A percentile compares a stretch with the other conserved stretches of the same genome.
Conservation (phyloP, 2,329 filamentous ascomycete genomes). For the Fusarium sp. region DNA sequence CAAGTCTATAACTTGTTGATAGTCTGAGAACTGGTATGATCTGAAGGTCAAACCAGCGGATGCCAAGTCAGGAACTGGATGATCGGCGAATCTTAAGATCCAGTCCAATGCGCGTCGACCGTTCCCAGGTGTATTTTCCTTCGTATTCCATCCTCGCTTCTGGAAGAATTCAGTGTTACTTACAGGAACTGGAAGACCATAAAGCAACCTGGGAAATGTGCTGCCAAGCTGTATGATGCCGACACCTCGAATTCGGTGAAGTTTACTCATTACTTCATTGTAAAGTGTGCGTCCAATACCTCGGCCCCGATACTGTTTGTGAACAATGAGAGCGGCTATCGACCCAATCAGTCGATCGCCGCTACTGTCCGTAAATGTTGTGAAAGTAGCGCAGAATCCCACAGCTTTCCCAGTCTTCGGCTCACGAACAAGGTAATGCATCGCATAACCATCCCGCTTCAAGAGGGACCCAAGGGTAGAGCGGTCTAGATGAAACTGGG, state of each 20-base stretch:
- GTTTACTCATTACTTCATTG: conserved; percentile 62
- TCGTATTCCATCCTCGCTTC: conserved; percentile 66
- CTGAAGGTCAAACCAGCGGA: conserved; percentile 60
- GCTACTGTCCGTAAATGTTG: conserved; percentile 67
- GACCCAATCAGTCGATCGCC: conserved; percentile 68
- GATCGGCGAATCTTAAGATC: conserved; percentile 65
- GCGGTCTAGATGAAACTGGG: conserved; percentile 61
- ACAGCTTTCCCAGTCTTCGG: conserved; percentile 58
- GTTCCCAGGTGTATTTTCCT: conserved; percentile 59
- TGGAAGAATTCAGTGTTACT: conserved; percentile 65
- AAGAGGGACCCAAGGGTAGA: conserved; percentile 62
- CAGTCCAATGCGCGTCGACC: conserved; percentile 67
- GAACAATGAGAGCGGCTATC: conserved; percentile 67
- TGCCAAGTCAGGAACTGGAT: conserved; percentile 58
- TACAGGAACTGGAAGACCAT: conserved; percentile 63
- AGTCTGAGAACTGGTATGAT: conserved; percentile 61
- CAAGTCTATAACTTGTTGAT: conserved; percentile 62
- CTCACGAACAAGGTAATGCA: conserved; percentile 69
- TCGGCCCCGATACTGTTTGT: conserved; percentile 59
- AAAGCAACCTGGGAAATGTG: conserved; percentile 70
- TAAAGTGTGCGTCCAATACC: conserved; percentile 69
- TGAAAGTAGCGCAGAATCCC: conserved; percentile 72
- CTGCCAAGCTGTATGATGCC: conserved; percentile 68
- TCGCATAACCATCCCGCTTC: conserved; percentile 67
- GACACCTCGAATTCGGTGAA: conserved; percentile 65